phyloP scores from a whole-genome alignment of 768 basidiomycete genomes.

The Tricholoma furcatifolium region DNA sequence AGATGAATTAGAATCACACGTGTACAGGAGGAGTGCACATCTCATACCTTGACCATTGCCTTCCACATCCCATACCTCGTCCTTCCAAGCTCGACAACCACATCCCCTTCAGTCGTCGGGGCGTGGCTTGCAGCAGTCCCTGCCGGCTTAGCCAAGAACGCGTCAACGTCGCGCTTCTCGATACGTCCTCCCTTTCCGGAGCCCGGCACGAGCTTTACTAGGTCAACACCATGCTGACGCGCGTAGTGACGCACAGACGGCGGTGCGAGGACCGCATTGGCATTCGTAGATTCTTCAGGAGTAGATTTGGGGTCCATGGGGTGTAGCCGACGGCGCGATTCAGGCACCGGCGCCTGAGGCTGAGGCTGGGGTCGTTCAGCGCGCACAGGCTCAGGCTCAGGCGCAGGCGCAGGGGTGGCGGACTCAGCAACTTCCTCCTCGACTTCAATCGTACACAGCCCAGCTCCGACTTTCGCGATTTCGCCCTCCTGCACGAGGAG shows the following conservation, averaged over 20 bases:
- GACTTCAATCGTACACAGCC: constrained; percentile 80
- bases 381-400: constrained; percentile 18
- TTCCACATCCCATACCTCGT: constrained; percentile 88
- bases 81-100: constrained; percentile 69
- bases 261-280: constrained; percentile 54
- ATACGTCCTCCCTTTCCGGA: constrained; percentile 75
- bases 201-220: constrained; percentile 56
- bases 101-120: constrained; percentile 33
- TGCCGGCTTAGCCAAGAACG: constrained; percentile 36
- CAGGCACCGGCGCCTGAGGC: constrained; percentile 9
- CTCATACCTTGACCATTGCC: constrained; percentile 75
- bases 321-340: constrained; percentile 37
- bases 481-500: constrained; percentile 79
- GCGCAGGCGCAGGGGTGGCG: constrained; percentile 13
- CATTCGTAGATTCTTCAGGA: constrained; percentile 7
- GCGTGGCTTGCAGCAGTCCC: neutral
- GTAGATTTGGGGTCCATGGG: constrained; percentile 62
- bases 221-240: constrained; percentile 59
- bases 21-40: neutral
- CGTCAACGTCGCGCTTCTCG: constrained; percentile 72
- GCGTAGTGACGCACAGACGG: constrained; percentile 83
- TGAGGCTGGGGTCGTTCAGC: constrained; percentile 11
- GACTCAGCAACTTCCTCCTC: constrained; percentile 48
- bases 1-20: neutral
- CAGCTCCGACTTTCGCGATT: constrained; percentile 79